These are phyloP conservation scores for Globisporangium okanoganense DNA, from an alignment of 352 stramenopile species.

Conservation along the genomic window DNA sequence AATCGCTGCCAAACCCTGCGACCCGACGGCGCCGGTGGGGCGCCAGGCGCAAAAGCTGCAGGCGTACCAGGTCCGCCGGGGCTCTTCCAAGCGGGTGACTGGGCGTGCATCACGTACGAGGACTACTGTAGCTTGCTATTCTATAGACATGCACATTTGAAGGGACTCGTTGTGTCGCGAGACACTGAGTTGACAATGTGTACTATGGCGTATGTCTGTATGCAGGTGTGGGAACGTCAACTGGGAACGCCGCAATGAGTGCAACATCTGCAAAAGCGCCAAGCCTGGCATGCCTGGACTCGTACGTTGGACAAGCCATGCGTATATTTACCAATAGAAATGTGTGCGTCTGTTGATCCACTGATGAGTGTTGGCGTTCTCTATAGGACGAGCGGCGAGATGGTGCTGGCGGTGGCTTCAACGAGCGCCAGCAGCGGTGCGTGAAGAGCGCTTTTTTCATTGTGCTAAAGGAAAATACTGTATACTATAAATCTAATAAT, in stretches of 20 bases:
- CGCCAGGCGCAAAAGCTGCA: conserved; percentile 21
- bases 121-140: background rate
- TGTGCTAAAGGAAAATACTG: background rate
- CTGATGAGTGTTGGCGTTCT: background rate
- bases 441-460: background rate
- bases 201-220: background rate
- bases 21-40: conserved; percentile 31
- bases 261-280: conserved; percentile 84
- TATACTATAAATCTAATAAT: background rate
- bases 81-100: conserved; percentile 78
- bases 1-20: conserved; percentile 77
- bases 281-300: conserved; percentile 67
- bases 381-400: conserved; percentile 76
- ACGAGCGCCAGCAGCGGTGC: conserved; percentile 81
- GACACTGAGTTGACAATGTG: background rate
- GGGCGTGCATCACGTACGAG: conserved; percentile 74
- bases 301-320: conserved; percentile 21
- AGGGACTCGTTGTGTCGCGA: background rate
- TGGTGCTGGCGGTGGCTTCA: conserved; percentile 75
- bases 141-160: background rate
- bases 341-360: conserved; percentile 2
- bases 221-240: conserved; percentile 82
- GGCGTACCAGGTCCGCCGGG: conserved; percentile 50
- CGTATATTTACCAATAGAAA: background rate
- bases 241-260: conserved; percentile 81